Base-by-base conservation (phyloP, 805 yeast species). In the Saturnispora besseyi region DNA sequence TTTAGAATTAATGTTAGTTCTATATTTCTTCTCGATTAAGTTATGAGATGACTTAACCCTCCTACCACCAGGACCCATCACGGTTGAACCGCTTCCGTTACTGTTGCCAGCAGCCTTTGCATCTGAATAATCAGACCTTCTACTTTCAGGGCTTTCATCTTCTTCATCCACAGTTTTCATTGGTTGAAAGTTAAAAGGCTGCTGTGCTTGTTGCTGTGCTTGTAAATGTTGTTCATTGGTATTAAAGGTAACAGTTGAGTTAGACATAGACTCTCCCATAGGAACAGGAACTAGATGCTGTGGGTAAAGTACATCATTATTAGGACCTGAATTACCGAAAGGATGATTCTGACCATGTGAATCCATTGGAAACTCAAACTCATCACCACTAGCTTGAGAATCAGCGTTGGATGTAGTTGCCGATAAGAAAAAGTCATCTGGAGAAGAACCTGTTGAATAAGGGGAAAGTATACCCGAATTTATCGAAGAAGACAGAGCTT, bases 1-100 rank as follows among this genome's bases (percentile, higher is more conserved):
- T 64, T 83, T 85, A 48, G 84, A 75, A 62, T 86, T 86, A 59
- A 86, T 84, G 59, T 86, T 86, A 12, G 88, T 82, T 61, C 95
- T 69, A 66, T 86, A 86, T 63, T 84, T 82, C 66, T 85, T 85
- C 61, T 87, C 95, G 57, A 86, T 84, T 74, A 85, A 76, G 61
- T 86, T 87, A 65, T 86, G 95, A 12, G 87, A 78, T 2, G 84
- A 75, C 66, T 83, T 79, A 46, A 77, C 73, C 54, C 72, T 73
- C 52, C 72, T 74, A 34, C 61, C 62, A 12, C 57, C 59, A 33
- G 29, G 31, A 45, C 49, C 31, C 21, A 36, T 18, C 10, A 24
- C 28, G 24, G 40, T 36, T 1, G 40, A 36, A 44, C 53, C 33
- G 41, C 52, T 32, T 32, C 58, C 50, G 18, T 37, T 33, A 13